Conservation (phyloP, 2,329 filamentous ascomycete species). For the Colletotrichum sp. region DNA sequence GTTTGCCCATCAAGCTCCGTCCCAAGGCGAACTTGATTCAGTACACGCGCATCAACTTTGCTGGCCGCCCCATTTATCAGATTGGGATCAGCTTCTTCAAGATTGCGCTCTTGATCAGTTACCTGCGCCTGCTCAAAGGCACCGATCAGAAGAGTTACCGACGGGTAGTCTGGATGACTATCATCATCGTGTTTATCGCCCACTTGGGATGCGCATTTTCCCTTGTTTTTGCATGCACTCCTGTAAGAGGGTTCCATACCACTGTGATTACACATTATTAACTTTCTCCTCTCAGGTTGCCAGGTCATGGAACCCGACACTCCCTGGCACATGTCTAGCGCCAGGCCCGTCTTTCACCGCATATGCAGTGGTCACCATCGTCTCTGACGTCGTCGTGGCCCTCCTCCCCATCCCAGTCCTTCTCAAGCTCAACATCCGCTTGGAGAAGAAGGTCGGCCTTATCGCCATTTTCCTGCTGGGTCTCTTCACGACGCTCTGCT, state of each 20-base stretch:
- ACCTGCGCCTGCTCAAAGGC: slow-evolving; percentile 53
- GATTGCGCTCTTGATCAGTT: slow-evolving; percentile 57
- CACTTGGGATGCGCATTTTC: slow-evolving; percentile 55
- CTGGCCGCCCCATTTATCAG: slow-evolving; percentile 59
- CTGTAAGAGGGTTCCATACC: slow-evolving; percentile 35
- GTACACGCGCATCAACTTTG: slow-evolving; percentile 57
- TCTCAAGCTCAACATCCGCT: slow-evolving; percentile 51
- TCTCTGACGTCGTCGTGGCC: slow-evolving; percentile 55
- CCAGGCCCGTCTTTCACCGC: slow-evolving; percentile 54
- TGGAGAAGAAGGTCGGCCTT: slow-evolving; percentile 53
- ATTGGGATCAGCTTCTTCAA: slow-evolving; percentile 63
- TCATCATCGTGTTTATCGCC: slow-evolving; percentile 45
- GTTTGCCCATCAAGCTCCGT: slow-evolving; percentile 47
- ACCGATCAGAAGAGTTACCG: slow-evolving; percentile 51
- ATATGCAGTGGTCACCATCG: slow-evolving; percentile 56
- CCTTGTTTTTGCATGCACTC: slow-evolving; percentile 55
- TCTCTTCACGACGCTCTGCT: slow-evolving; percentile 60
- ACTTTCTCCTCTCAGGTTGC: slow-evolving; percentile 29
- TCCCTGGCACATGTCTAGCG: slow-evolving; percentile 47
- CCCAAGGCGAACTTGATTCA: slow-evolving; percentile 46
- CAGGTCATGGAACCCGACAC: slow-evolving; percentile 50
- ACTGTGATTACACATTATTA: not conserved
- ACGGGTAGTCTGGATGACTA: slow-evolving; percentile 47
- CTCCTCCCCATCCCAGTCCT: slow-evolving; percentile 56
- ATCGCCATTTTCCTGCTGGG: slow-evolving; percentile 58